These are phyloP conservation scores for Arachnopeziza araneosa DNA, from an alignment of 2,329 filamentous ascomycete species.

Conservation along the genomic window DNA sequence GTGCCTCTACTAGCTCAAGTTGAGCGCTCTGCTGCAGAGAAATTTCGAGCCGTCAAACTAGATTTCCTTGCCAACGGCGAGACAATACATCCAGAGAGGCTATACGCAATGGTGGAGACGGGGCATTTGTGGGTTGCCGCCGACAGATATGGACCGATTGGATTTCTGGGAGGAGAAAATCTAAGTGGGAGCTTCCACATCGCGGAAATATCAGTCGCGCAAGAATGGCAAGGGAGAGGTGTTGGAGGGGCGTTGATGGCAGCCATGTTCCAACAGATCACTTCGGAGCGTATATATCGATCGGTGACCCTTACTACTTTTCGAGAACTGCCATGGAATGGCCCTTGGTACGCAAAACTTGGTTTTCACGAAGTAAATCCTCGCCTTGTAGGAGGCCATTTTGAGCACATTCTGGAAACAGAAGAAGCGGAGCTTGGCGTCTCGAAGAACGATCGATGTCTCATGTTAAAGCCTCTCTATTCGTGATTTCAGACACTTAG, in stretches of 20 bases:
- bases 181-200: slow-evolving; percentile 28
- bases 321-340: slow-evolving; percentile 26
- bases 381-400: slow-evolving; percentile 20
- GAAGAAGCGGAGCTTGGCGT: slow-evolving; percentile 23
- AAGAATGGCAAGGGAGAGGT: slow-evolving; percentile 26
- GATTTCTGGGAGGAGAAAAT: slow-evolving; percentile 25
- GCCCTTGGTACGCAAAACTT: slow-evolving; percentile 27
- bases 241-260: slow-evolving; percentile 27
- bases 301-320: slow-evolving; percentile 27
- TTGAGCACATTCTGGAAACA: slow-evolving; percentile 19
- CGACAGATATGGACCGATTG: slow-evolving; percentile 24
- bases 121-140: slow-evolving; percentile 28
- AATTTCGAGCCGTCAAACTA: slow-evolving; percentile 22
- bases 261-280: slow-evolving; percentile 24
- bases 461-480: slow-evolving; percentile 23
- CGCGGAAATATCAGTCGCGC: slow-evolving; percentile 26
- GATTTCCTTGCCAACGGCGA: slow-evolving; percentile 19
- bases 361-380: slow-evolving; percentile 25
- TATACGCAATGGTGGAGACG: slow-evolving; percentile 19
- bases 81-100: slow-evolving; percentile 18
- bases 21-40: slow-evolving; percentile 26
- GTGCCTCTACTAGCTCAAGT: slow-evolving; percentile 25
- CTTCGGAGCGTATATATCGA: slow-evolving; percentile 21
- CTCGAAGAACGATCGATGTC: slow-evolving; percentile 22
- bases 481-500: not conserved